These are phyloP conservation scores for Penicillium herquei DNA, from an alignment of 495 filamentous ascomycete species.

Conservation along the genomic window DNA sequence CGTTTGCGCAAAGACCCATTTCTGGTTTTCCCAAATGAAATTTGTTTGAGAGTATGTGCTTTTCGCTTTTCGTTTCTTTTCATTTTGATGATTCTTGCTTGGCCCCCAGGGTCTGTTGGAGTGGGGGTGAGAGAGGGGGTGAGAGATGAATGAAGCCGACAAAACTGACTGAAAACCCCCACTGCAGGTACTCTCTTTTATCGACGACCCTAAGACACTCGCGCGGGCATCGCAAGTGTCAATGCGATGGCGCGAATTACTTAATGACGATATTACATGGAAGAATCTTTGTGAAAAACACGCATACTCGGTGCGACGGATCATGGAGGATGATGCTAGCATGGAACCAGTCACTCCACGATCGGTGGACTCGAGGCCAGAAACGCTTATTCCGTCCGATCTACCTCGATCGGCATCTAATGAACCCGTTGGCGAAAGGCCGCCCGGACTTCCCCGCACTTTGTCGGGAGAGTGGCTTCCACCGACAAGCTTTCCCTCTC, in stretches of 20 bases:
- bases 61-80: neutral
- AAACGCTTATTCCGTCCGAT: conserved; percentile 8
- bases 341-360: conserved; percentile 38
- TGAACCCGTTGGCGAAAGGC: conserved; percentile 26
- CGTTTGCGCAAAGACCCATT: conserved; percentile 96
- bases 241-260: conserved; percentile 82
- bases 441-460: conserved; percentile 31
- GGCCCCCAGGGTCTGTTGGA: neutral
- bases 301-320: conserved; percentile 66
- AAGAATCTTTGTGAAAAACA: conserved; percentile 94
- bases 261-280: conserved; percentile 97
- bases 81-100: neutral
- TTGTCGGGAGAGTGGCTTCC: conserved; percentile 39
- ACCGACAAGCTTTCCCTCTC: conserved; percentile 26
- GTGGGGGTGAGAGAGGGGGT: conserved; percentile 2
- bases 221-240: conserved; percentile 93
- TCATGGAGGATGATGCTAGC: conserved; percentile 45
- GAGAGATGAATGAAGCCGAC: too few species aligned
- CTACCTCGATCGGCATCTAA: conserved; percentile 16
- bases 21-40: conserved; percentile 79
- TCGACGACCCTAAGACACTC: conserved; percentile 91
- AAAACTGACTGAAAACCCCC: conserved; percentile 3
- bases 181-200: conserved; percentile 78
- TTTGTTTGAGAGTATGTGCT: conserved; percentile 75
- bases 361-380: conserved; percentile 20